These are phyloP conservation scores for Dimargaris verticillata DNA, from an alignment of 192 early-diverging fungal species.

Conservation along the genomic window DNA sequence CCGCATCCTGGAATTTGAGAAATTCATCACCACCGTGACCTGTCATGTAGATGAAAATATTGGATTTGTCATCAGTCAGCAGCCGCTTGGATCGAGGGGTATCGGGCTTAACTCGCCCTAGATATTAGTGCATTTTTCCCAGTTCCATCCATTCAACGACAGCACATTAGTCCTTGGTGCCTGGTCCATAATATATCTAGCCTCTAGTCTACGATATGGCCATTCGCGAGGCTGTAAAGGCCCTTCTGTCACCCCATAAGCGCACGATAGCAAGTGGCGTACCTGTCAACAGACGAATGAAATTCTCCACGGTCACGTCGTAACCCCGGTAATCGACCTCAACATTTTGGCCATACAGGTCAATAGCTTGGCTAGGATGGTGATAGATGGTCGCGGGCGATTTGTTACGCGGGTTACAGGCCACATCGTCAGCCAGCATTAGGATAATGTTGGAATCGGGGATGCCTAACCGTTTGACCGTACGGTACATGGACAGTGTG, in stretches of 20 bases:
- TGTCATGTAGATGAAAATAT: constrained; percentile 95
- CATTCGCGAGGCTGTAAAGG: no score
- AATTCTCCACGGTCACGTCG: constrained; percentile 97
- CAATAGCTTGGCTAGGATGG: constrained; percentile 59
- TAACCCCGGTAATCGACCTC: constrained; percentile 99
- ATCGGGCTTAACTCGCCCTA: constrained; percentile 50
- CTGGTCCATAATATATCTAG: no score
- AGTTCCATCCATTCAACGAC: no score
- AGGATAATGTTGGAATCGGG: constrained; percentile 97
- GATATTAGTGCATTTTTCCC: no score
- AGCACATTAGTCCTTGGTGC: no score
- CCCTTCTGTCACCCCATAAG: no score
- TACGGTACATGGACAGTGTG: constrained; percentile 95
- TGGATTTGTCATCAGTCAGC: constrained; percentile 88
- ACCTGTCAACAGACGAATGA: constrained; percentile 85
- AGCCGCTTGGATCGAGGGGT: constrained; percentile 90
- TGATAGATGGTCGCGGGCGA: constrained; percentile 88
- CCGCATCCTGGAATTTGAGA: constrained; percentile 96
- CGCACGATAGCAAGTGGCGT: no score
- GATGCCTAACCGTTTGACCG: constrained; percentile 92
- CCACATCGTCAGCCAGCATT: constrained; percentile 99
- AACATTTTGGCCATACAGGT: constrained; percentile 91
- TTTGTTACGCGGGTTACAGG: constrained; percentile 89
- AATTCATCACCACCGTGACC: constrained; percentile 98
- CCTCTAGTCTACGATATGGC: no score